Percentiles rank a stretch among this genome's conserved stretches.
phyloP scores from a whole-genome alignment of 352 stramenopile genomes.

The Elongisporangium undulatum region DNA sequence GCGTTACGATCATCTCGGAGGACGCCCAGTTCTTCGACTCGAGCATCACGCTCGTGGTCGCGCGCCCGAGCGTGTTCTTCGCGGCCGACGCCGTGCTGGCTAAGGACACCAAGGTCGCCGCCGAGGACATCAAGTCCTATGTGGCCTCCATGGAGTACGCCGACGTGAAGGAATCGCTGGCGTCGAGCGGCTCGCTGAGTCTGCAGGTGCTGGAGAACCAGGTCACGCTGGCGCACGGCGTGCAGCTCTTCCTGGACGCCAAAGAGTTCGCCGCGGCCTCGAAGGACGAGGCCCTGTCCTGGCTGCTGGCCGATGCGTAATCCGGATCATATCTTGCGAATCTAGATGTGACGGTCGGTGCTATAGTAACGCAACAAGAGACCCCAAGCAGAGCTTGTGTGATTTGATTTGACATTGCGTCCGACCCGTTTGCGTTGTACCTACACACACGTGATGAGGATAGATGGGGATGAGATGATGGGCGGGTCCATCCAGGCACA shows the following conservation, averaged over 20 bases:
- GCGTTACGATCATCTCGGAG: slow-evolving; percentile 68
- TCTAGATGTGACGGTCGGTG: slow-evolving; percentile 4
- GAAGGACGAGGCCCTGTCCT: slow-evolving; percentile 35
- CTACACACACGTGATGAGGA: too few species aligned
- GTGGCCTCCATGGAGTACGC: slow-evolving; percentile 79
- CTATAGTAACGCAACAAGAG: not conserved
- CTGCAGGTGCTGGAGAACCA: slow-evolving; percentile 37
- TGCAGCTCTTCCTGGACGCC: slow-evolving; percentile 74
- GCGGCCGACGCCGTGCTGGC: slow-evolving; percentile 36
- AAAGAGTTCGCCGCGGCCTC: slow-evolving; percentile 50
- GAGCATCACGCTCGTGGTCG: slow-evolving; percentile 56
- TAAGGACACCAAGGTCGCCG: slow-evolving; percentile 32
- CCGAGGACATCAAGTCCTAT: slow-evolving; percentile 54
- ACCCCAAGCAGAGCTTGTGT: not conserved
- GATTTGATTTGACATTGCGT: not conserved
- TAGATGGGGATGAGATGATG: too few species aligned
- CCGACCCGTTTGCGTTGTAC: not conserved
- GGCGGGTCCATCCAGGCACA: not conserved
- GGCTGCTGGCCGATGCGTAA: slow-evolving; percentile 29
- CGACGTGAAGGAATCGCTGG: slow-evolving; percentile 60
- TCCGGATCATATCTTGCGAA: not conserved
- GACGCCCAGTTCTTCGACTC: slow-evolving; percentile 69
- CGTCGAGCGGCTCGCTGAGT: slow-evolving; percentile 25
- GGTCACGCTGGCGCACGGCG: slow-evolving; percentile 45
- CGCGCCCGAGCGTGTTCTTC: slow-evolving; percentile 73